Conservation (phyloP, 495 filamentous ascomycete species). For the Aspergillus asperescens region DNA sequence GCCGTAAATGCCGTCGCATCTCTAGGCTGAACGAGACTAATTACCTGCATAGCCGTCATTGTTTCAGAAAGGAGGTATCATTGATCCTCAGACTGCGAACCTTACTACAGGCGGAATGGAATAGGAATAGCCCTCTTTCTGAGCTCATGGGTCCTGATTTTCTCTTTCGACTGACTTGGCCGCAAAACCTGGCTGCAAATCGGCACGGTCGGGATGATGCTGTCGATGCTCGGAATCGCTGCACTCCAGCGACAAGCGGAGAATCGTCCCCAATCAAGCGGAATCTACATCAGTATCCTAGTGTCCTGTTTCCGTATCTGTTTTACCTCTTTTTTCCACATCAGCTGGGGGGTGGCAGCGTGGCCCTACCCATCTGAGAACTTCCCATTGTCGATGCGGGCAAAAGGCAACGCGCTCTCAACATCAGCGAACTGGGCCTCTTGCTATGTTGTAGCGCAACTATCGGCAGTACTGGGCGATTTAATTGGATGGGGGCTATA, state of each 20-base stretch:
- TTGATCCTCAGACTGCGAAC: constrained; percentile 16
- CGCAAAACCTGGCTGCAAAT: constrained; percentile 36
- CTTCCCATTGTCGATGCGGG: constrained; percentile 25
- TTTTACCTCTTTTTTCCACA: constrained; percentile 68
- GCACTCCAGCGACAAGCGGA: constrained; percentile 51
- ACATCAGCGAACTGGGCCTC: constrained; percentile 29
- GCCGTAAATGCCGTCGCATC: constrained; percentile 7
- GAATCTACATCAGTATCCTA: constrained; percentile 65
- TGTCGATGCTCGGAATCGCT: constrained; percentile 58
- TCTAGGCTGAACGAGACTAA: neutral
- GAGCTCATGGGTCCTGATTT: constrained; percentile 22
- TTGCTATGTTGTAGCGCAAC: constrained; percentile 56
- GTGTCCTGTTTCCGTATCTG: constrained; percentile 75
- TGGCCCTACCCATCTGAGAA: constrained; percentile 24
- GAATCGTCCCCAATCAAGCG: constrained; percentile 28
- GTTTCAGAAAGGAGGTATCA: constrained; percentile 22
- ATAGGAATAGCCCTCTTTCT: constrained; percentile 19
- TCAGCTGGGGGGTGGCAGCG: constrained; percentile 23
- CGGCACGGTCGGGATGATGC: constrained; percentile 56
- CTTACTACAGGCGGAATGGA: constrained; percentile 22
- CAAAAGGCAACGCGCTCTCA: constrained; percentile 24
- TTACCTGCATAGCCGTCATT: constrained; percentile 11
- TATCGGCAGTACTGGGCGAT: constrained; percentile 62
- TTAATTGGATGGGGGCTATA: constrained; percentile 65
- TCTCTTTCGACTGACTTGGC: constrained; percentile 20